These are phyloP conservation scores for Pichia sp. DNA, from an alignment of 1,139 yeast species.

Conservation along the genomic window DNA sequence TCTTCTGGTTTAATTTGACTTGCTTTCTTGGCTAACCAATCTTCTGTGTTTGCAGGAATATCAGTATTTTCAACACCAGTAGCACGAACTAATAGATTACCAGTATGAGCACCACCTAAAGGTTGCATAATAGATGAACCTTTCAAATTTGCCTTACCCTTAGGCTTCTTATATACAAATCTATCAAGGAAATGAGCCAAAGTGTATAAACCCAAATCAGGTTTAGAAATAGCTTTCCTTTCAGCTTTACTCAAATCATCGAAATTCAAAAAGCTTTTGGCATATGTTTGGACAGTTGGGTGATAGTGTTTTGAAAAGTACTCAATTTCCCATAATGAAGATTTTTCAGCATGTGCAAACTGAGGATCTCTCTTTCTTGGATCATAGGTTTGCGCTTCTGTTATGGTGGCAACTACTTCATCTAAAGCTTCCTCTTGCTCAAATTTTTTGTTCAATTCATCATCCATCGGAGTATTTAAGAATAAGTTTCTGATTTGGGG, in stretches of 20 bases:
- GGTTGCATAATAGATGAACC: constrained; percentile 98
- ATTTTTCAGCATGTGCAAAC: constrained; percentile 70
- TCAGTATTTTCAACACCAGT: constrained; percentile 34
- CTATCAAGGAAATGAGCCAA: constrained; percentile 88
- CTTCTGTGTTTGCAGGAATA: constrained; percentile 70
- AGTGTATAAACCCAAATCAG: constrained; percentile 85
- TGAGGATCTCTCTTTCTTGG: constrained; percentile 87
- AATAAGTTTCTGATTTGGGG: constrained; percentile 48
- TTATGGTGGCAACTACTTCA: constrained; percentile 7
- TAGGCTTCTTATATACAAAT: constrained; percentile 90
- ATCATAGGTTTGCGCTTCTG: constrained; percentile 45
- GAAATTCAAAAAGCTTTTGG: constrained; percentile 51
- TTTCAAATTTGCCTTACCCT: constrained; percentile 60
- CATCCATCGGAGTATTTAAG: constrained; percentile 37
- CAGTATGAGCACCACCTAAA: constrained; percentile 83
- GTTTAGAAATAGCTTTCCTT: constrained; percentile 44
- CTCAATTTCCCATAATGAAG: constrained; percentile 81
- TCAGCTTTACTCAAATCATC: constrained; percentile 34
- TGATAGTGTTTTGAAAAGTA: constrained; percentile 78
- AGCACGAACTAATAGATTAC: constrained; percentile 63
- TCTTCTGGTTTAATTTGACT: constrained; percentile 80
- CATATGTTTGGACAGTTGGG: constrained; percentile 84
- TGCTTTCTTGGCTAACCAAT: constrained; percentile 67
- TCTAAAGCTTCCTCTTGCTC: constrained; percentile 26
- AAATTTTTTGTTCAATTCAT: constrained; percentile 33